Evolutionary conservation across 1,284 basidiomycete species (phyloP), one percentile per base, ranked within the genome.

Genomic region (Vanrija humicola): DNA sequence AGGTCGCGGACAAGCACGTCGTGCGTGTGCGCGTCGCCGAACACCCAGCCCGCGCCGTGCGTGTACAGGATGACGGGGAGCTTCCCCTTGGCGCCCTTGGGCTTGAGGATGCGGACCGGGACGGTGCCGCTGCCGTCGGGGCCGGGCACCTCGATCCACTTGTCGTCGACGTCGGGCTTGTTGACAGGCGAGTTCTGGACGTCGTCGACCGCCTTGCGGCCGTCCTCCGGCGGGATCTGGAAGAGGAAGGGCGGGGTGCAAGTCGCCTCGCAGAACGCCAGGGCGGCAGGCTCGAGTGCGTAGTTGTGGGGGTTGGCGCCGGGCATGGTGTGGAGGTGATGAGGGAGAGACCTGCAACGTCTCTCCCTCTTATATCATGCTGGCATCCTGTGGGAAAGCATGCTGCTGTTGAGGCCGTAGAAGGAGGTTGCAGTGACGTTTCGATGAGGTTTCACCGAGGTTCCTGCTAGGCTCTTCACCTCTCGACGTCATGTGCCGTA

Each of bases 11-110:
- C 47, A n/a, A 59, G 51, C 7, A 47, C 28, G 51, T 59, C 58
- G 42, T 59, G 58, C 43, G 58, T 59, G 50, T 59, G 50, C 21
- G 50, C 58, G 40, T 48, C 44, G 18, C 58, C 58, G 26, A 59
- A 55, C 2, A 59, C 54, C 58, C 58, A 59, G 19, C 57, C 57
- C 4, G 50, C 57, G 43, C 58, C 58, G 45, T 59, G 58, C 12
- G 48, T 55, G 48, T 59, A 59, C 48, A 53, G 46, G 7, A 59
- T 51, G 38, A 59, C 58, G 1, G 58, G 58, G 9, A 59, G 58
- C 28, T 21, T 23, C 21, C 50, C 50, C 40, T 47, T 40, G 15
- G 48, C 16, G 9, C 53, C 53, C 46, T 50, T 52, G 50, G 57
- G 58, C 44, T 50, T 49, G 28, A 59, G 25, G 42, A 59, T 59